Percentiles rank a stretch among this genome's conserved stretches.
Evolutionary conservation across 768 basidiomycete species (phyloP).

Genomic region (Rhodotorula toruloides): DNA sequence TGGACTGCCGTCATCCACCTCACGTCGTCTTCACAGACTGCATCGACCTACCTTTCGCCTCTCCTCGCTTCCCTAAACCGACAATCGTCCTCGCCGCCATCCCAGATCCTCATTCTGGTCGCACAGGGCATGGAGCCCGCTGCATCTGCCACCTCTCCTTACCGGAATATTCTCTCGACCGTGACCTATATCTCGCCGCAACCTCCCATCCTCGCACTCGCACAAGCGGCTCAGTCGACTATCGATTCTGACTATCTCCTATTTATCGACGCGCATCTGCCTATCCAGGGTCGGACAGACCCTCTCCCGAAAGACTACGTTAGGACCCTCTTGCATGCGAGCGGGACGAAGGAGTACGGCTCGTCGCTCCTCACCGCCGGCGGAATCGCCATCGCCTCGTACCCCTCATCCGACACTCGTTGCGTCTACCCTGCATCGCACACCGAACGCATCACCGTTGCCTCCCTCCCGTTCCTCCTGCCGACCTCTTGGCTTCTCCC

Average conservation of each 20-base stretch:
- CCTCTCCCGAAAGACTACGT: constrained; percentile 3
- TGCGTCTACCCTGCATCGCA: not conserved
- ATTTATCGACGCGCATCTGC: constrained; percentile 25
- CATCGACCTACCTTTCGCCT: constrained; percentile 2
- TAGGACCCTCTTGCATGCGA: constrained; percentile 20
- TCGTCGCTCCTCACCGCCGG: constrained; percentile 22
- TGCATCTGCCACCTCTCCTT: not conserved
- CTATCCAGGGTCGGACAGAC: not conserved
- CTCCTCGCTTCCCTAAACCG: constrained; percentile 9
- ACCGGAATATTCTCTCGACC: not conserved
- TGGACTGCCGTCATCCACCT: constrained; percentile 32
- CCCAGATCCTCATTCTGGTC: constrained; percentile 19
- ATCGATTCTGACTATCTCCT: constrained; percentile 7
- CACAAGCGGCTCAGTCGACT: not conserved
- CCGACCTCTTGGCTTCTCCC: constrained; percentile 26
- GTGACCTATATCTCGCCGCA: not conserved
- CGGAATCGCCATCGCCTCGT: constrained; percentile 13
- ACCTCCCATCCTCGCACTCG: constrained; percentile 6
- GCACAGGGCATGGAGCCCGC: constrained; percentile 16
- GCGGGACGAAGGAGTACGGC: constrained; percentile 22
- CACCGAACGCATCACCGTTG: constrained; percentile 6
- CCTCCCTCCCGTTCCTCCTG: constrained; percentile 29
- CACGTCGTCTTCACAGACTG: constrained; percentile 22
- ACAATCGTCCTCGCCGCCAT: constrained; percentile 13
- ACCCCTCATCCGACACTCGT: not conserved